phyloP scores from a whole-genome alignment of 805 yeast genomes.

The Pichia rugopelliculosa region DNA sequence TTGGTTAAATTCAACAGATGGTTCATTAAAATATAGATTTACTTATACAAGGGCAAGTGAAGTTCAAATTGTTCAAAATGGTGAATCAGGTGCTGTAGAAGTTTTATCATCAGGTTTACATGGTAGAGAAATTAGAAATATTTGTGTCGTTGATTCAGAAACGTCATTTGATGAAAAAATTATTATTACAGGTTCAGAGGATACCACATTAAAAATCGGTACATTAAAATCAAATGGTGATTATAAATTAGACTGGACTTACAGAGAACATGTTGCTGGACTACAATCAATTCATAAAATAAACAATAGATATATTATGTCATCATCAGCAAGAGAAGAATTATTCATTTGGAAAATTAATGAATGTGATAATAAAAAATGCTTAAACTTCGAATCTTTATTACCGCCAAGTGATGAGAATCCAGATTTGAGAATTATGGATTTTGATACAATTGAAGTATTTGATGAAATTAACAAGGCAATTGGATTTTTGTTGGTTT shows the following conservation, averaged over 20 bases:
- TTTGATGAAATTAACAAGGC: constrained; percentile 13
- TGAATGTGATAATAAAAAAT: constrained; percentile 19
- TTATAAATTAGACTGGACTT: constrained; percentile 46
- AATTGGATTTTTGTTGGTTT: constrained; percentile 46
- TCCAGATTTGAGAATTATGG: constrained; percentile 90
- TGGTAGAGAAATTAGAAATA: constrained; percentile 83
- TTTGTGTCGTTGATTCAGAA: constrained; percentile 39
- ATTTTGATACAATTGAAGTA: constrained; percentile 48
- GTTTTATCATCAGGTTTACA: constrained; percentile 61
- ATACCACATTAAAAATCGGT: constrained; percentile 66
- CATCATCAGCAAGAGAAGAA: constrained; percentile 85
- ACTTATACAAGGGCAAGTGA: constrained; percentile 53
- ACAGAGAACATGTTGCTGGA: constrained; percentile 83
- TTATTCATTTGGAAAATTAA: constrained; percentile 65
- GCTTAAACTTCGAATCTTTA: constrained; percentile 41
- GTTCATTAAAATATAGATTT: constrained; percentile 34
- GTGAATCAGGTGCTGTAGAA: constrained; percentile 15
- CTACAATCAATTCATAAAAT: constrained; percentile 67
- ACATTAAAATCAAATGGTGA: constrained; percentile 34
- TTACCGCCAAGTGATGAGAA: constrained; percentile 47
- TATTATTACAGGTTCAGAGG: constrained; percentile 81
- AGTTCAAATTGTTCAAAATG: constrained; percentile 33
- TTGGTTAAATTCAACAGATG: constrained; percentile 14
- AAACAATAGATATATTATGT: constrained; percentile 38
- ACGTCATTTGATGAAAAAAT: constrained; percentile 29